Evolutionary conservation across 345 rosid genomes (phyloP), one percentile per base, ranked within the genome.

Genomic region (Syzygium jambos): DNA sequence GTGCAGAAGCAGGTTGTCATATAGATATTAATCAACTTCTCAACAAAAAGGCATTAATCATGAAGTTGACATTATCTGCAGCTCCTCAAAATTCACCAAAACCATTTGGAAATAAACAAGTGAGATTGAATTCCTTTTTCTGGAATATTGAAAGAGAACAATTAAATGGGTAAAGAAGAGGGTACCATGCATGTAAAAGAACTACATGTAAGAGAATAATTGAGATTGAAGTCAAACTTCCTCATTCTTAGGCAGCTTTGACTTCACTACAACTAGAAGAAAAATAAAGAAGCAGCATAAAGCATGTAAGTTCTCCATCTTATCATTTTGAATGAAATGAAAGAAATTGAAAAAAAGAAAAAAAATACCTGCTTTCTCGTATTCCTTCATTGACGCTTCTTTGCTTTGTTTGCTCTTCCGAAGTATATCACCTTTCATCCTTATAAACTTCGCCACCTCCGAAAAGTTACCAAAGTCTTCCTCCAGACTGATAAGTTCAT

Each of bases 401-500:
- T 85, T 55, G 68, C 19, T 21, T 9, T 27, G 43, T 55, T 14
- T 57, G 25, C 49, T 57, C 55, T 85, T 30, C 73, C 61, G 73
- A 85, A 52, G 86, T 43, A 23, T 52, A 52, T 52, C 73, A 29
- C 65, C 65, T 68, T 86, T 63, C 56, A 86, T 86, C 84, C 34
- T 59, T 52, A 78, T 46, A 63, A 90, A 86, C 22, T 59, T 85
- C 56, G 91, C 92, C 61, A 90, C 94, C 83, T 91, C 92, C 77
- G 77, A 30, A 87, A 89, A 92, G 88, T 92, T 89, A 43, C 91
- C 92, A 2, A 46, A 85, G 77, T 91, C 91, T 88, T 87, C 92
- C 90, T 91, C 92, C 87, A 89, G 73, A 46, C 29, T 13, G 25
- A 91, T 56, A 78, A 92, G 93, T 88, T 92, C 94, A 21, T 89